Conservation (phyloP, 225 moss, liverwort and hornwort genomes). For the Pseudisothecium myosuroides region DNA sequence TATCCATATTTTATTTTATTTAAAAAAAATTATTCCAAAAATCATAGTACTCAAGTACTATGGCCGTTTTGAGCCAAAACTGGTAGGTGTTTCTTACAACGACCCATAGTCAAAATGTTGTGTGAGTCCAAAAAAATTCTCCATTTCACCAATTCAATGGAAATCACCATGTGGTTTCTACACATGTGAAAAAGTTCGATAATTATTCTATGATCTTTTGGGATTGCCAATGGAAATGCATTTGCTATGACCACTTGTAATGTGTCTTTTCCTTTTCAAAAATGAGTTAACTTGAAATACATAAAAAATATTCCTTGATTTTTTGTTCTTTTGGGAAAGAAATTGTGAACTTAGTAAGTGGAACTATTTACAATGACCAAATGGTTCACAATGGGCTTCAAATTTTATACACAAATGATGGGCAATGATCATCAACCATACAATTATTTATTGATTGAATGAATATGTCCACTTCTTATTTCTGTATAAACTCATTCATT, state of each 20-base stretch:
- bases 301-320: background rate
- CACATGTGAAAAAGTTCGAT: too few species aligned
- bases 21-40: too few species aligned
- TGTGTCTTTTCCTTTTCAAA: background rate
- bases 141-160: background rate
- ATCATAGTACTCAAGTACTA: too few species aligned
- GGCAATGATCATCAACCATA: background rate
- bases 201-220: too few species aligned
- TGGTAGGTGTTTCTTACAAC: too few species aligned
- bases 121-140: background rate
- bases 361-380: background rate
- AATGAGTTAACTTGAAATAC: fast-evolving
- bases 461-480: background rate
- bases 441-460: background rate
- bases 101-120: background rate
- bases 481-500: background rate
- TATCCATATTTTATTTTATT: too few species aligned
- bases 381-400: background rate
- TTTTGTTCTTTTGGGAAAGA: fast-evolving
- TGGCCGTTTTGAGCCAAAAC: too few species aligned
- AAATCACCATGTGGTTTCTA: background rate
- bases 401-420: background rate
- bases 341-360: background rate
- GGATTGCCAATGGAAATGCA: too few species aligned
- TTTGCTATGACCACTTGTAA: too few species aligned